Conservation (phyloP, 2,329 filamentous ascomycete genomes). For the Neopestalotiopsis rosae region DNA sequence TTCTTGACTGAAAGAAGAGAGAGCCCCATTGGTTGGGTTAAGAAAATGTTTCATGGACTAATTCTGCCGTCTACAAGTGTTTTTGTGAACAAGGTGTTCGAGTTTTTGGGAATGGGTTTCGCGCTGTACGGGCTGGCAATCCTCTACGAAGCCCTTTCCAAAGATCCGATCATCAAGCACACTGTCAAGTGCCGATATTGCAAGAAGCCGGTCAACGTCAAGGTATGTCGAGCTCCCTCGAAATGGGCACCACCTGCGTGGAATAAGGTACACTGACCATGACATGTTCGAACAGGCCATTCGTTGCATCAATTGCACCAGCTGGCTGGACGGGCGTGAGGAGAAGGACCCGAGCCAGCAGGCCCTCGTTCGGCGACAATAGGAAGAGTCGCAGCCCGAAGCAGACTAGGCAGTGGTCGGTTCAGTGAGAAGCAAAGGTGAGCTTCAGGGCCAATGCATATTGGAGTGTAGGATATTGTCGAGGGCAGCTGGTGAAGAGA, state of each 20-base stretch:
- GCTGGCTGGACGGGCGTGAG: constrained; percentile 62
- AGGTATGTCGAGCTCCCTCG: constrained; percentile 25
- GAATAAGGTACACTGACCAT: neutral
- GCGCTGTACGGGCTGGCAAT: constrained; percentile 69
- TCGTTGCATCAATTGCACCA: constrained; percentile 62
- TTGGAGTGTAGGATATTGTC: neutral
- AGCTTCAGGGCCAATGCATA: neutral
- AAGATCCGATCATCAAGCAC: constrained; percentile 74
- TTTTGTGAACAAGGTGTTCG: constrained; percentile 69
- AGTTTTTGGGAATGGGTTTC: constrained; percentile 70
- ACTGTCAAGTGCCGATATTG: constrained; percentile 73
- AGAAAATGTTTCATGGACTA: neutral
- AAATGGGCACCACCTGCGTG: neutral
- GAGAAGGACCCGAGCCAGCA: constrained; percentile 37
- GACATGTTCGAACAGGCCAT: constrained; percentile 38
- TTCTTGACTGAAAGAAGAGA: neutral
- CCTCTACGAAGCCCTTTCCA: constrained; percentile 64
- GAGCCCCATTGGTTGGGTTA: neutral
- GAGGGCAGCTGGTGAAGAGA: too few relatives aligned
- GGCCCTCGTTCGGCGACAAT: constrained; percentile 4
- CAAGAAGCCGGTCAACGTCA: constrained; percentile 39
- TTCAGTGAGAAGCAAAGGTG: neutral
- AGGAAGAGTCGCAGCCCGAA: neutral
- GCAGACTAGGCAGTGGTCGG: neutral
- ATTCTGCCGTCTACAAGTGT: constrained; percentile 40